These are phyloP conservation scores for Rubia tinctorum DNA, from an alignment of 305 asterid species.

Conservation along the genomic window DNA sequence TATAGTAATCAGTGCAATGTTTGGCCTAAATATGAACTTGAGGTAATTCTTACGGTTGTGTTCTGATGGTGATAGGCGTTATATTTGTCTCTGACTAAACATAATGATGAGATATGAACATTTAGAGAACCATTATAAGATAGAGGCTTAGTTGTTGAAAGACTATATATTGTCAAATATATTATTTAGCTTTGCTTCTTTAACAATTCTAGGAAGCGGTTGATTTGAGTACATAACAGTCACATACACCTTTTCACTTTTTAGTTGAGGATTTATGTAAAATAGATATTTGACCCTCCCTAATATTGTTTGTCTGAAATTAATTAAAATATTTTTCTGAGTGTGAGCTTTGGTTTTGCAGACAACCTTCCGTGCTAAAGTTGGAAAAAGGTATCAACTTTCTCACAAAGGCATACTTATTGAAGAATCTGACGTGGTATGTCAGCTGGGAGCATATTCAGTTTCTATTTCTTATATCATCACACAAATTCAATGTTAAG, in stretches of 20 bases:
- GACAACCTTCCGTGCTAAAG: slow-evolving; percentile 97
- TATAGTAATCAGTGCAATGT: slow-evolving; percentile 35
- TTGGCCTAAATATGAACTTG: slow-evolving; percentile 43
- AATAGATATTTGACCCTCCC: neutral
- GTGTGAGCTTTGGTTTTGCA: slow-evolving; percentile 32
- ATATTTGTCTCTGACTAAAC: no score
- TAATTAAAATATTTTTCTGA: no score
- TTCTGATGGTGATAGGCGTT: no score
- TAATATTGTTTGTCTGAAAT: no score
- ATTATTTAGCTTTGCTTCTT: neutral
- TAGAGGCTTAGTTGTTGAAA: no score
- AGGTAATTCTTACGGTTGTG: slow-evolving; percentile 49
- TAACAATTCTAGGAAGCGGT: neutral
- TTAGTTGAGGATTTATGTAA: neutral
- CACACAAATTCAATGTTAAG: no score
- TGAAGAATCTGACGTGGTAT: slow-evolving; percentile 98
- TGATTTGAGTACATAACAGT: neutral
- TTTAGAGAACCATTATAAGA: no score
- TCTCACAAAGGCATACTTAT: slow-evolving; percentile 97
- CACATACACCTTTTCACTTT: no score
- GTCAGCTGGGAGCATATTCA: slow-evolving; percentile 21
- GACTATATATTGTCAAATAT: neutral
- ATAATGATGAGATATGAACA: no score
- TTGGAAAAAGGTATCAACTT: slow-evolving; percentile 80
- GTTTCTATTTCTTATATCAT: slow-evolving; percentile 7